phyloP scores from a whole-genome alignment of 352 stramenopile genomes.

The Globisporangium orthogonon region DNA sequence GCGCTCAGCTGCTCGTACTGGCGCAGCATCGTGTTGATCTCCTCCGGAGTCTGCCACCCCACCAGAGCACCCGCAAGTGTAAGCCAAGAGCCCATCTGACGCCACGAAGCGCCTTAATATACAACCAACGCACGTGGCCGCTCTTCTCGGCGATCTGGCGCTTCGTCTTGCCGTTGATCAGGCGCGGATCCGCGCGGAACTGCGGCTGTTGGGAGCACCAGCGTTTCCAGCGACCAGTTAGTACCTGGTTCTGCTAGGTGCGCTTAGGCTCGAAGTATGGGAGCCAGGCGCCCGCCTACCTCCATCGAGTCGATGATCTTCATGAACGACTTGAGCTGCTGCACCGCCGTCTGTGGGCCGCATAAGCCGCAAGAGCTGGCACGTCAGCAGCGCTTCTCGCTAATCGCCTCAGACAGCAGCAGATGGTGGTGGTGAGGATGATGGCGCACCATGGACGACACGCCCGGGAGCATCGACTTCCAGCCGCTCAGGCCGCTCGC shows the following conservation, averaged over 20 bases:
- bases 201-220: conserved; percentile 29
- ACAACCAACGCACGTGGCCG: conserved; percentile 42
- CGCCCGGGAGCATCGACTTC: conserved; percentile 74
- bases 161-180: conserved; percentile 85
- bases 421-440: neutral
- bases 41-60: conserved; percentile 46
- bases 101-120: neutral
- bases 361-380: neutral
- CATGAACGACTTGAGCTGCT: conserved; percentile 84
- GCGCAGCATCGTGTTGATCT: conserved; percentile 85
- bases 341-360: conserved; percentile 53
- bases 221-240: neutral
- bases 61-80: neutral
- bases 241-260: no score
- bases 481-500: conserved; percentile 63
- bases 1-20: conserved; percentile 79
- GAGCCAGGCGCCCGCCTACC: conserved; percentile 16
- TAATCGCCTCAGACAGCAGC: neutral
- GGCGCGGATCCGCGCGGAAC: conserved; percentile 55
- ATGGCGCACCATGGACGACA: conserved; percentile 58
- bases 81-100: neutral
- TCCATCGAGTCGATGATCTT: conserved; percentile 73
- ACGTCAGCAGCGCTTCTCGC: neutral
- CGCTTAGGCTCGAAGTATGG: no score
- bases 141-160: conserved; percentile 76